Base-by-base conservation (phyloP, 148 eudicot genomes). In the Rhododendron molle region DNA sequence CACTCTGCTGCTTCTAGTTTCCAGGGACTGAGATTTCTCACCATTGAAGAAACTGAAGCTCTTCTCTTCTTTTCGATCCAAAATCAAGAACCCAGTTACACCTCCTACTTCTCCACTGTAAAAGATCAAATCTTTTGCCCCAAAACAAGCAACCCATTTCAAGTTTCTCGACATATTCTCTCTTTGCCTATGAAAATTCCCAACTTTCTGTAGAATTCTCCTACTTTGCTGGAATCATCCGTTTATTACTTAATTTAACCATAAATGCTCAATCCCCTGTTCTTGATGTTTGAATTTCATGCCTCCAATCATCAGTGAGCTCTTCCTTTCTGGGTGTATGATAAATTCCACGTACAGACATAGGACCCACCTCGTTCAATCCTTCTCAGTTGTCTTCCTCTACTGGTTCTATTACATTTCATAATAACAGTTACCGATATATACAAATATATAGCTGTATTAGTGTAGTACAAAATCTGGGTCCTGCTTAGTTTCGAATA, bases 301-400 rank as follows among this genome's bases (percentile, higher is more conserved):
- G 98, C 91, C 95, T 94, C 94, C 87, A 88, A 91, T 92, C 90
- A 92, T 94, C 82, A 92, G 93, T 93, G 98, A 96, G 90, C 91
- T 96, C 85, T 92, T 89, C 44, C 89, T 90, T 90, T 95, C 90
- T 67, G 98, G 94, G 85, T 96, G 87, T 91, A 96, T 96, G 93
- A 96, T 96, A 84, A 96, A 93, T 91, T 95, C 98, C 82, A 90
- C 97, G 32, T 93, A 93, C 58, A 85, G 93, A 90, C 96, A 94
- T 88, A 92, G 96, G 91, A 94, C 97, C 86, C 98, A 96, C 84
- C 89, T 96, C 67, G 98, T 94, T 91, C 98, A 96, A 91, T 95
- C 98, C 28, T 94, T 95, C 92, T 95, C 98, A 11, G 98, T 95
- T 78, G 97, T 94, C 83, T 96, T 96, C 88, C 98, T 96, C 87